Evolutionary conservation across 2,329 filamentous ascomycete genomes (phyloP).

Genomic region (Cordyceps javanica): DNA sequence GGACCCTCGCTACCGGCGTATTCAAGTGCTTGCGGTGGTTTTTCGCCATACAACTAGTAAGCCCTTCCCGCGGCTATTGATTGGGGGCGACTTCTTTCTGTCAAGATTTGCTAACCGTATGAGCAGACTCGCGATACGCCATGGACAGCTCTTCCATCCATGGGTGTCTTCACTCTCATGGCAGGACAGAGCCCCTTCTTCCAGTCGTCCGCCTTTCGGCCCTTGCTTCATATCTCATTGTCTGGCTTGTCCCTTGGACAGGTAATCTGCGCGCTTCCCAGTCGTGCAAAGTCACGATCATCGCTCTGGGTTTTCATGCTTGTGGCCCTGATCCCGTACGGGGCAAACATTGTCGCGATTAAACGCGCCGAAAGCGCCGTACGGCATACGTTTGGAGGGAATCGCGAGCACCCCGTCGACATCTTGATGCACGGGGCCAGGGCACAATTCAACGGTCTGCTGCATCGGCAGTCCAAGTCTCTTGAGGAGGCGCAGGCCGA

Average conservation of each 20-base stretch:
- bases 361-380: slow-evolving; percentile 12
- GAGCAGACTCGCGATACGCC: slow-evolving; percentile 22
- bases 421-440: slow-evolving; percentile 23
- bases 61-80: background rate
- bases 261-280: slow-evolving; percentile 25
- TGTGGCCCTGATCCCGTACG: slow-evolving; percentile 25
- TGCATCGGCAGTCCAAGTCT: slow-evolving; percentile 32
- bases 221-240: slow-evolving; percentile 21
- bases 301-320: slow-evolving; percentile 27
- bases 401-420: slow-evolving; percentile 30
- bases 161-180: slow-evolving; percentile 8
- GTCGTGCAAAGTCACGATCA: slow-evolving; percentile 20
- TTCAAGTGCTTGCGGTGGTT: slow-evolving; percentile 31
- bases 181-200: slow-evolving; percentile 5
- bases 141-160: slow-evolving; percentile 3
- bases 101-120: background rate
- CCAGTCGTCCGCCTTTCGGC: slow-evolving; percentile 14
- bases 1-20: background rate
- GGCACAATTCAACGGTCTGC: slow-evolving; percentile 23
- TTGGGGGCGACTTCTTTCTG: no score
- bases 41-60: slow-evolving; percentile 27
- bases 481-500: slow-evolving; percentile 30
- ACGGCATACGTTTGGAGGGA: slow-evolving; percentile 6
- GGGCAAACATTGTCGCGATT: slow-evolving; percentile 24
- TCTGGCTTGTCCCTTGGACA: slow-evolving; percentile 29